Evolutionary conservation across 176 grass and related monocot genomes (phyloP), one percentile per base, ranked within the genome.

Genomic region (Carex parvula): DNA sequence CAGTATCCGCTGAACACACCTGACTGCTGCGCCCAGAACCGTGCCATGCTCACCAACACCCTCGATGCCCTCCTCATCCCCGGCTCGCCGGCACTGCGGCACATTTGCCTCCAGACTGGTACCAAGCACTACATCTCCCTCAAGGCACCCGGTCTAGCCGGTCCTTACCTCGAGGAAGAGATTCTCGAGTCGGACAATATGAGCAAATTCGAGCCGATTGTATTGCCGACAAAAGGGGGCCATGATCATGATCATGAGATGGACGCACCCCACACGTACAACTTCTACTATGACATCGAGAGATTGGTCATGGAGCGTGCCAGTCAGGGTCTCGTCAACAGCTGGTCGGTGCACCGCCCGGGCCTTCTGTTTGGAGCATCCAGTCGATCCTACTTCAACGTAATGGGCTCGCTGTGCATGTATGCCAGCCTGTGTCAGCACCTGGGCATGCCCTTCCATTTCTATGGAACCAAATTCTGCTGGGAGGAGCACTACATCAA

Each of bases 81-180:
- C 6, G 32, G 30, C 17, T 72, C 37, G 0, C 68, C 20, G 1
- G 44, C 79, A 33, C 6, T 88, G 9, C 18, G 11, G 8, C 86
- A 88, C 46, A 18, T 88, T 21, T 60, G 81, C 48, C 70, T 88
- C 18, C 86, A 88, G 26, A 88, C 86, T 0, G 86, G 86, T 71
- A 88, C 86, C 80, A 88, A 79, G 59, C 86, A 88, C 48, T 88
- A 88, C 4, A 60, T 84, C 2, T 84, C 86, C 17, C 59, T 88
- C 44, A 57, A 66, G 59, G 70, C 66, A 17, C 64, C 37, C 5
- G 37, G 41, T 59, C 17, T 16, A n/a, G 18, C 50, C 13, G 81
- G 69, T n/a, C 57, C 79, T 16, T 88, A 84, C 60, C n/a, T 66
- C 5, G 86, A 88, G 58, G 86, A 84, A 44, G 83, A 57, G 5